Conservation (phyloP, 805 yeast species). For the Nakazawaea sp. region DNA sequence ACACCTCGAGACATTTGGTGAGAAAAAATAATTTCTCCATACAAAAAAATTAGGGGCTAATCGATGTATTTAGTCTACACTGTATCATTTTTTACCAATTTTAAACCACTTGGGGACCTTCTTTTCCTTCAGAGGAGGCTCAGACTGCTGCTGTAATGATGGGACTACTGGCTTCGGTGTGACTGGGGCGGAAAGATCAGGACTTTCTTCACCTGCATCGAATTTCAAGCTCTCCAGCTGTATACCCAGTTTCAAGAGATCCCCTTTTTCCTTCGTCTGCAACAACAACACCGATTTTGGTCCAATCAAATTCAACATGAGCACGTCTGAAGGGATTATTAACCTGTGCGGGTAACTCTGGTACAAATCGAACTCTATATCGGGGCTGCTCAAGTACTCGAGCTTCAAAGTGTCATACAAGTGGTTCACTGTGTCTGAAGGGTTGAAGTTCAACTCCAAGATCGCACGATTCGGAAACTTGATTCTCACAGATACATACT, state of each 20-base stretch:
- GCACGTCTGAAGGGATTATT: conserved; percentile 44
- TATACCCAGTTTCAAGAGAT: conserved; percentile 2
- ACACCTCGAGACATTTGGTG: no score
- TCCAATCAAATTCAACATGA: conserved; percentile 5
- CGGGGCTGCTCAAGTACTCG: conserved; percentile 1
- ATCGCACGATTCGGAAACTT: conserved; percentile 50
- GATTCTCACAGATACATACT: conserved; percentile 37
- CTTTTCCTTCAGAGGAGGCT: no score
- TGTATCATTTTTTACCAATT: conserved; percentile 19
- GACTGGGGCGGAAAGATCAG: background rate
- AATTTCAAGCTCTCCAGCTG: conserved; percentile 2
- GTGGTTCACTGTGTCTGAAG: background rate
- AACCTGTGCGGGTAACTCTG: conserved; percentile 63
- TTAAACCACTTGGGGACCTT: conserved; percentile 28
- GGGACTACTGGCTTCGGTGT: no score
- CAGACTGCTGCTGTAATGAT: no score
- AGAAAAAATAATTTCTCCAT: no score
- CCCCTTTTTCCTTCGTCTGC: background rate
- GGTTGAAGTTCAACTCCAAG: conserved; percentile 7
- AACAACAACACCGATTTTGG: conserved; percentile 6
- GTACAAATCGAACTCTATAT: conserved; percentile 2
- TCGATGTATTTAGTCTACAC: background rate
- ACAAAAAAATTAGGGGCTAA: no score
- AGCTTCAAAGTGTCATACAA: conserved; percentile 6
- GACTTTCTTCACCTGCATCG: conserved; percentile 6